These are phyloP conservation scores for Physocladia obscura DNA, from an alignment of 192 early-diverging fungal genomes.

Conservation along the genomic window DNA sequence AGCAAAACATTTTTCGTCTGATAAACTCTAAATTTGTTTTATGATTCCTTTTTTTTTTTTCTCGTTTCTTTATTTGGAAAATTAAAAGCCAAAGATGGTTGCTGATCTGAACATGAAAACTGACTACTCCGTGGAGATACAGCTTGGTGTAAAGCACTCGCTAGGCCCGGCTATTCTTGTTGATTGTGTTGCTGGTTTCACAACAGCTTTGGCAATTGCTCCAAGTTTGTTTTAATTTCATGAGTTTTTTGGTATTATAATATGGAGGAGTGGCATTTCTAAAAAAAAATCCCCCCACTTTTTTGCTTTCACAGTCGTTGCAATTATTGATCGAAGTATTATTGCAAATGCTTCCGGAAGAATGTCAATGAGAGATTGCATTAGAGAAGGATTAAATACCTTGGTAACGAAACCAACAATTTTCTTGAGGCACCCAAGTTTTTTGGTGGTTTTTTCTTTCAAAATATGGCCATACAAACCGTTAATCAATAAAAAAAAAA, in stretches of 20 bases:
- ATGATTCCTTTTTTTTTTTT: background rate
- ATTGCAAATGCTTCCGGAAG: slow-evolving; percentile 43
- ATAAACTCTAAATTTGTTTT: too few relatives aligned
- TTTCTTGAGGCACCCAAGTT: slow-evolving; percentile 37
- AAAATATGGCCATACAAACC: slow-evolving; percentile 39
- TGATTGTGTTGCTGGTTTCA: slow-evolving; percentile 10
- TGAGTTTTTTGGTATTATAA: background rate
- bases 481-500: too few relatives aligned
- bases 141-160: too few relatives aligned
- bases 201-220: slow-evolving; percentile 4
- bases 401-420: slow-evolving; percentile 27
- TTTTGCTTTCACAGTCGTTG: slow-evolving; percentile 30
- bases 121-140: too few relatives aligned
- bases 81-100: too few relatives aligned
- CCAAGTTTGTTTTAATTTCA: background rate
- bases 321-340: slow-evolving; percentile 50
- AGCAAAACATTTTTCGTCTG: slow-evolving; percentile 58
- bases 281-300: slow-evolving; percentile 1
- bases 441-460: slow-evolving; percentile 35
- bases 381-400: slow-evolving; percentile 13
- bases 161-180: background rate
- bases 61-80: too few relatives aligned
- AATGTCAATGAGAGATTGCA: slow-evolving; percentile 15
- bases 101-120: too few relatives aligned
- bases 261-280: background rate